Percentiles rank a stretch among this genome's conserved stretches.
Evolutionary conservation across 768 basidiomycete genomes (phyloP).

Genomic region (Russula sp.): DNA sequence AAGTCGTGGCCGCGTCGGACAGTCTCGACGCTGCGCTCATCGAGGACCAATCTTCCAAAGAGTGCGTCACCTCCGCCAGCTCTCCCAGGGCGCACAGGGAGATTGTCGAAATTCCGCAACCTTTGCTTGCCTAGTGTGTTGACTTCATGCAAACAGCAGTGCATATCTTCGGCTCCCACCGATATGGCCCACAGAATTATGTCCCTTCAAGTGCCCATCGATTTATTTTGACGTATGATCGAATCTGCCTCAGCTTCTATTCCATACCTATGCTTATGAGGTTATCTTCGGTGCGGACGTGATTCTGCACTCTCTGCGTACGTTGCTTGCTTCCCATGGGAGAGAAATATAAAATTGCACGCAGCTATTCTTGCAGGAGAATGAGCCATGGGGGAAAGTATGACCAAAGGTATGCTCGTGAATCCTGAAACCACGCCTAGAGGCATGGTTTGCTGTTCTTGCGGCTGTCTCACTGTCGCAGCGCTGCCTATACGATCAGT

Average conservation of each 20-base stretch:
- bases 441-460: background rate
- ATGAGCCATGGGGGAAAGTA: background rate
- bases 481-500: background rate
- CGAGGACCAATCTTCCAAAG: background rate
- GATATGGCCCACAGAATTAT: background rate
- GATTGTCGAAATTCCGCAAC: background rate
- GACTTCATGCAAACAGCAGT: background rate
- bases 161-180: background rate
- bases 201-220: background rate
- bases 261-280: background rate
- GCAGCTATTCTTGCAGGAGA: background rate
- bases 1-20: background rate
- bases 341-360: background rate
- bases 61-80: background rate
- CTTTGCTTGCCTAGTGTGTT: background rate
- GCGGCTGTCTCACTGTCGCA: background rate
- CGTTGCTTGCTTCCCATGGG: background rate
- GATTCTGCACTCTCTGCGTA: background rate
- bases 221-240: background rate
- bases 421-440: background rate
- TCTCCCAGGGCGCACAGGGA: background rate
- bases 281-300: background rate
- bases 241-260: background rate
- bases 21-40: background rate
- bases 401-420: background rate